phyloP scores from a whole-genome alignment of 1,284 basidiomycete genomes.

The Cutaneotrichosporon mucoides region DNA sequence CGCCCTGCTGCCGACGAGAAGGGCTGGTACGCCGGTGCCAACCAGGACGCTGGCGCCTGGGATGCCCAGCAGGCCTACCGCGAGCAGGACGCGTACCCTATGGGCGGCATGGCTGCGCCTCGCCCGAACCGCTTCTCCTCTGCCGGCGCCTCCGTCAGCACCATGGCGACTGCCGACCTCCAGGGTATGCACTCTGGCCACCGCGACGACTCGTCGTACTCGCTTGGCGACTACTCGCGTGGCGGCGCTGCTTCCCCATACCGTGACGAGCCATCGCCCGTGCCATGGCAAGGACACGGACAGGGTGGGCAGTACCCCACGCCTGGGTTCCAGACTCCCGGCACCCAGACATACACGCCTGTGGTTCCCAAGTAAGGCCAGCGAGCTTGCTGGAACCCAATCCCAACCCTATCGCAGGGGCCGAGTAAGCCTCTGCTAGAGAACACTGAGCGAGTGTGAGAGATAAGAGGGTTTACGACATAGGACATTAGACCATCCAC shows the following conservation, averaged over 20 bases:
- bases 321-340: too few relatives aligned
- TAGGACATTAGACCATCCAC: not conserved
- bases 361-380: too few relatives aligned
- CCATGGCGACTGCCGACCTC: conserved; percentile 44
- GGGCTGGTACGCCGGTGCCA: conserved; percentile 28
- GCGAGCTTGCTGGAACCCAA: too few relatives aligned
- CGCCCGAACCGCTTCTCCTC: conserved; percentile 21
- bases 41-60: conserved; percentile 19
- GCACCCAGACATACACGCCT: too few relatives aligned
- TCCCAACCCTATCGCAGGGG: too few relatives aligned
- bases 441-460: not conserved
- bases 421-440: not conserved
- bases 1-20: conserved; percentile 24
- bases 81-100: conserved; percentile 28
- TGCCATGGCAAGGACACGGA: too few relatives aligned
- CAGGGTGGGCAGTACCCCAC: too few relatives aligned
- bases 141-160: conserved; percentile 27
- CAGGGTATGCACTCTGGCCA: conserved; percentile 15
- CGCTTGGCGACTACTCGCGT: conserved; percentile 17
- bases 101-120: conserved; percentile 19
- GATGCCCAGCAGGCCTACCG: conserved; percentile 30
- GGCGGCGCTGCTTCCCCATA: conserved; percentile 16
- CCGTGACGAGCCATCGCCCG: conserved; percentile 9
- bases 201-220: conserved; percentile 15
- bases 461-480: not conserved